Base-by-base conservation (phyloP, 371 early-diverging fungal species). In the Mucor saturninus region DNA sequence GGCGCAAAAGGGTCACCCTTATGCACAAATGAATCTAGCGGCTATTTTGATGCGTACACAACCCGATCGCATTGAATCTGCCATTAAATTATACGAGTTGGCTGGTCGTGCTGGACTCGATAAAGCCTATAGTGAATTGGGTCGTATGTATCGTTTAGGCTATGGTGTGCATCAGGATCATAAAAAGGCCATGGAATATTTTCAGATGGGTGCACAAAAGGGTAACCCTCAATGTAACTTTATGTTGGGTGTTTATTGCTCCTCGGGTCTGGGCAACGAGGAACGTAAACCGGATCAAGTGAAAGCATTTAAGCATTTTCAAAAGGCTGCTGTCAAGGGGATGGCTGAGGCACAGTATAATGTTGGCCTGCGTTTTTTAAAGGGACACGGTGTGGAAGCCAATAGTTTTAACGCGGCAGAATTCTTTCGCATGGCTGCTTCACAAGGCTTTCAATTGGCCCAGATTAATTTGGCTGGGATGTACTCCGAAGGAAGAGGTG, bases 301-400 rank as follows among this genome's bases (percentile, higher is more conserved):
- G 15, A 75, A 72, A 15, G 82, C 82, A 13, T 82, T 82, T 53
- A 75, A 79, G 28, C 61, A 74, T 61, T 82, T 79, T 49, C 82
- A 79, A 68, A 77, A 75, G 42, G 82, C 82, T 2, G 79, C 82
- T 8, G 58, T 77, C 59, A 79, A 72, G 63, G 82, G 81, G 40
- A 59, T 79, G 54, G 65, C 79, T 13, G 79, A 82, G 61, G 82
- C 82, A 21, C 82, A 82, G 37, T 79, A 82, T 54, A 82, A 82
- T 52, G 77, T 82, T 0, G 82, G 76, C 8, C 50, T 73, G 0
- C 66, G 76, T 0, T 82, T 69, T 37, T 55, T 82, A 10, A 72
- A 77, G 42, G 82, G 82, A 2, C 66, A 75, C 59, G 82, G 82
- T 9, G 72, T 75, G 3, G 74, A 79, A 29, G 52, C 55, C 0